phyloP scores from a whole-genome alignment of 2,329 filamentous ascomycete genomes.

The Chrysoporthe austroafricana region DNA sequence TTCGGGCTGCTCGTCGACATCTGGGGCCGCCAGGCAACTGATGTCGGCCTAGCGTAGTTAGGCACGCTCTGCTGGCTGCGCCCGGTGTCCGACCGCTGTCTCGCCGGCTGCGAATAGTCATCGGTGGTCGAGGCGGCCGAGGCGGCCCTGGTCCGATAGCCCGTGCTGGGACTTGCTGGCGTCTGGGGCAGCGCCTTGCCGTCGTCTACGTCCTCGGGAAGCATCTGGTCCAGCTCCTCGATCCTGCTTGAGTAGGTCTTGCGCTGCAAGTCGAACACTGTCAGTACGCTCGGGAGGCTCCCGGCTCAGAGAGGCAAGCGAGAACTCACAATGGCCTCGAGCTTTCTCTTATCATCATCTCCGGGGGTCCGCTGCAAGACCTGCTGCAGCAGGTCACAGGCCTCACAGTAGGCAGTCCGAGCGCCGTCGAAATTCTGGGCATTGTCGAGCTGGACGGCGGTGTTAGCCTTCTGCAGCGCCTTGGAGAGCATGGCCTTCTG shows the following conservation, averaged over 20 bases:
- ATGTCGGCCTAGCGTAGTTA: slow-evolving; percentile 34
- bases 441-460: slow-evolving; percentile 93
- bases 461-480: slow-evolving; percentile 93
- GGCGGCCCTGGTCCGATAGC: slow-evolving; percentile 33
- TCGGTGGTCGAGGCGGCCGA: slow-evolving; percentile 18
- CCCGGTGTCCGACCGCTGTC: slow-evolving; percentile 50
- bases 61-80: slow-evolving; percentile 33
- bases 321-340: slow-evolving; percentile 85
- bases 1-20: slow-evolving; percentile 34
- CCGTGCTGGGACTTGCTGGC: slow-evolving; percentile 58
- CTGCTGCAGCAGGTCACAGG: slow-evolving; percentile 83
- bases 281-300: neutral
- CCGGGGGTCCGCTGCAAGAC: slow-evolving; percentile 84
- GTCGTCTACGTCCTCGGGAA: slow-evolving; percentile 56
- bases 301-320: neutral
- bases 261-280: slow-evolving; percentile 56
- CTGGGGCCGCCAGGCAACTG: slow-evolving; percentile 31
- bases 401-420: slow-evolving; percentile 87
- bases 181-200: slow-evolving; percentile 78
- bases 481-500: slow-evolving; percentile 98
- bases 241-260: slow-evolving; percentile 91
- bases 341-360: slow-evolving; percentile 84
- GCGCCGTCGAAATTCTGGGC: slow-evolving; percentile 93
- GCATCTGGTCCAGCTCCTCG: slow-evolving; percentile 78
- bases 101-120: slow-evolving; percentile 33